Percentiles rank a stretch among this genome's conserved stretches.
Evolutionary conservation across 1,139 yeast genomes (phyloP).

Genomic region (Lodderomyces beijingensis): DNA sequence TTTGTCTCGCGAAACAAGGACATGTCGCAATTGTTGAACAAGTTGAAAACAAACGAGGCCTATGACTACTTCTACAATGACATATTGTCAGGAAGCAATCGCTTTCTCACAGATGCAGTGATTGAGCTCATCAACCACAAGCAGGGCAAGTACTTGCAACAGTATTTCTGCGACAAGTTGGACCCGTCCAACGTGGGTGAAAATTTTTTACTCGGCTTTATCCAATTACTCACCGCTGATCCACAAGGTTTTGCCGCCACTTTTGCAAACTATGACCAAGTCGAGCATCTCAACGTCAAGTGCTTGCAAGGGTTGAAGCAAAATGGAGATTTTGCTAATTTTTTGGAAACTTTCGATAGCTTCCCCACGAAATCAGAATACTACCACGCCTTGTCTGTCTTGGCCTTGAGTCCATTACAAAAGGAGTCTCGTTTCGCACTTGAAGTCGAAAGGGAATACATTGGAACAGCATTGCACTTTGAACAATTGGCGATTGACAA

Average conservation of each 20-base stretch:
- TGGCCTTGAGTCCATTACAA: slow-evolving; percentile 21
- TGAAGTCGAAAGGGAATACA: slow-evolving; percentile 16
- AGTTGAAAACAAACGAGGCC: slow-evolving; percentile 20
- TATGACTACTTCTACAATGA: slow-evolving; percentile 22
- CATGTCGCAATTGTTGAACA: slow-evolving; percentile 20
- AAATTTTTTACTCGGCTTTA: slow-evolving; percentile 32
- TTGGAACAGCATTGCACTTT: slow-evolving; percentile 26
- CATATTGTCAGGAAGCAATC: slow-evolving; percentile 14
- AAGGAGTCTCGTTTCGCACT: background rate
- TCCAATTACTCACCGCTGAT: slow-evolving; percentile 29
- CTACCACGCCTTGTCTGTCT: slow-evolving; percentile 31
- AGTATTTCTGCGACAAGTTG: slow-evolving; percentile 21
- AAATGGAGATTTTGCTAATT: slow-evolving; percentile 16
- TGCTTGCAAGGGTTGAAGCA: slow-evolving; percentile 11
- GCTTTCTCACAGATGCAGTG: slow-evolving; percentile 26
- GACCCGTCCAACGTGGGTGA: slow-evolving; percentile 15
- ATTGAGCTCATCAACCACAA: slow-evolving; percentile 30
- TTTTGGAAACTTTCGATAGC: slow-evolving; percentile 20
- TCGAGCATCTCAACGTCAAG: slow-evolving; percentile 10
- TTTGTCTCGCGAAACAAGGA: slow-evolving; percentile 15
- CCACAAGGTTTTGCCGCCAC: slow-evolving; percentile 20
- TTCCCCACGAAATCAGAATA: slow-evolving; percentile 21
- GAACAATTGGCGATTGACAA: slow-evolving; percentile 26
- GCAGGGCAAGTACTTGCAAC: slow-evolving; percentile 22
- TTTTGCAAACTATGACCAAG: slow-evolving; percentile 18